These are phyloP conservation scores for Leccinum truebloodii DNA, from an alignment of 768 basidiomycete species.

Conservation along the genomic window DNA sequence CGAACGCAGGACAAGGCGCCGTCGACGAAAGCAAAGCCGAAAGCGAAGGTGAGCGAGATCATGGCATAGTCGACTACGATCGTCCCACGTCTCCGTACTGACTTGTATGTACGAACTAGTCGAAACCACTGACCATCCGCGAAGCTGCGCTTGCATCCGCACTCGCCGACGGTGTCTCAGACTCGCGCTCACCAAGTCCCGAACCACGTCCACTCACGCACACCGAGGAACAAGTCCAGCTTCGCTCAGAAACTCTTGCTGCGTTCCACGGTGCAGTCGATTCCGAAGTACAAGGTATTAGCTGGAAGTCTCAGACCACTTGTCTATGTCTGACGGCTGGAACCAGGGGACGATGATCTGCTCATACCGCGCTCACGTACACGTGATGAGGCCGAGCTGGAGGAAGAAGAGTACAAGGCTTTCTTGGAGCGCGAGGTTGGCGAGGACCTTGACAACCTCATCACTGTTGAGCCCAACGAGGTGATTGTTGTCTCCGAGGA, in stretches of 20 bases:
- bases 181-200: constrained; percentile 58
- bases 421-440: constrained; percentile 86
- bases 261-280: constrained; percentile 65
- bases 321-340: constrained; percentile 1
- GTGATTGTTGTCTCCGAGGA: constrained; percentile 21
- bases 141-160: constrained; percentile 68
- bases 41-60: constrained; percentile 51
- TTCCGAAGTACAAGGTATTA: constrained; percentile 14
- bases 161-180: constrained; percentile 47
- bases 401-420: constrained; percentile 83
- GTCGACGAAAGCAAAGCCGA: constrained; percentile 28
- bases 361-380: constrained; percentile 76
- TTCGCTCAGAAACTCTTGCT: constrained; percentile 80
- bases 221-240: constrained; percentile 69
- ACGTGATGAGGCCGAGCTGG: constrained; percentile 69
- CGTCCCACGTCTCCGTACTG: not conserved
- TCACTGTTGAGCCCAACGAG: constrained; percentile 49
- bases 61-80: not conserved
- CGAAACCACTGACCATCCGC: constrained; percentile 74
- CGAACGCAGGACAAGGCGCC: constrained; percentile 35
- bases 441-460: constrained; percentile 63
- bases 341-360: constrained; percentile 57
- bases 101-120: constrained; percentile 35
- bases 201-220: constrained; percentile 61
- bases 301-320: not conserved